A percentile compares a stretch with the other conserved stretches of the same genome.
Conservation (phyloP, 176 grass and related monocot genomes). For the Eleusine indica region DNA sequence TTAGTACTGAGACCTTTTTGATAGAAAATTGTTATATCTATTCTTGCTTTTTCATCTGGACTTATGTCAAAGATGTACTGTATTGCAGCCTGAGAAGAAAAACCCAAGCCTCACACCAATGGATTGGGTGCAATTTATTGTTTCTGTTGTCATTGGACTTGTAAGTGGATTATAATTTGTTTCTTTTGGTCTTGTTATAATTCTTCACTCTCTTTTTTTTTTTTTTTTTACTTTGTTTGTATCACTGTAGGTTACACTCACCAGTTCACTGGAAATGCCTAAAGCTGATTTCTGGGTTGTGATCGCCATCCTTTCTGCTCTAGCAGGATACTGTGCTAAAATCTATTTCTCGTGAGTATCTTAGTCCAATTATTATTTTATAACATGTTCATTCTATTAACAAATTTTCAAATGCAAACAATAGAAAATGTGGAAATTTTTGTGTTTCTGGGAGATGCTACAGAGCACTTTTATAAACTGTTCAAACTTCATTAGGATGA, state of each 20-base stretch:
- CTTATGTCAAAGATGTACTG: constrained; percentile 10
- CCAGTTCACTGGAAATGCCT: constrained; percentile 92
- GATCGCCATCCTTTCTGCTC: constrained; percentile 79
- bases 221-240: constrained; percentile 35
- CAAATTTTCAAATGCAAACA: constrained; percentile 9
- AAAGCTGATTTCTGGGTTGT: constrained; percentile 98
- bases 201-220: constrained; percentile 43
- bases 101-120: constrained; percentile 96
- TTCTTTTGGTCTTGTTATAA: constrained; percentile 34
- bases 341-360: constrained; percentile 96
- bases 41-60: constrained; percentile 22
- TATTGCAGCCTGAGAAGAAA: constrained; percentile 96
- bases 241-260: constrained; percentile 72
- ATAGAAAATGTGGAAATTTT: constrained; percentile 7
- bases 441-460: not conserved
- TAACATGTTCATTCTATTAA: not conserved
- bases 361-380: constrained; percentile 21
- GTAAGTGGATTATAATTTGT: constrained; percentile 58
- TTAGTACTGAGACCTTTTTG: constrained; percentile 42
- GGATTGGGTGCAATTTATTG: constrained; percentile 95
- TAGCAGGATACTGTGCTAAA: constrained; percentile 96
- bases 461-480: constrained; percentile 2
- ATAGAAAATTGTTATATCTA: not conserved
- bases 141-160: constrained; percentile 96
- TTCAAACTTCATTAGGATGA: constrained; percentile 2